Conservation (phyloP, 2,329 filamentous ascomycete species). For the Fusarium marasasianum region DNA sequence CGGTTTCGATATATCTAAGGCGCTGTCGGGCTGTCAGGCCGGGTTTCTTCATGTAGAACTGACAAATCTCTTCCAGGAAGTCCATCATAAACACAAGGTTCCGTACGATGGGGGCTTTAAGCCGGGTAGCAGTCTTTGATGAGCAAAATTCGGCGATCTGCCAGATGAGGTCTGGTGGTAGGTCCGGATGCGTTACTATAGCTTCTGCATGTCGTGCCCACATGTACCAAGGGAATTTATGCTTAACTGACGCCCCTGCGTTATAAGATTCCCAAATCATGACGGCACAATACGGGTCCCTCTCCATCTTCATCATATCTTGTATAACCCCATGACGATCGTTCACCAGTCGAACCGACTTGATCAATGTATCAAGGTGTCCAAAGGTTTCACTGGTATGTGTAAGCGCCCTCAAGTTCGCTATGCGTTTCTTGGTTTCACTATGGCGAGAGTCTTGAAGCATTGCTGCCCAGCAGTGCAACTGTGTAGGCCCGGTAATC, state of each 20-base stretch:
- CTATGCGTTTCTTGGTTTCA: background rate
- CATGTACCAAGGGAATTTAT: constrained; percentile 46
- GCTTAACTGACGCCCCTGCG: background rate
- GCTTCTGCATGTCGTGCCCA: constrained; percentile 47
- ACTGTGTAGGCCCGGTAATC: background rate
- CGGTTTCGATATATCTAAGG: constrained; percentile 45
- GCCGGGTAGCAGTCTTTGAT: background rate
- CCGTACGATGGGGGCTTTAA: background rate
- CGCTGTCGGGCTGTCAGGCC: constrained; percentile 45
- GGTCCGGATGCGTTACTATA: constrained; percentile 47
- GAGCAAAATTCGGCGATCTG: constrained; percentile 39
- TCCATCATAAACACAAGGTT: constrained; percentile 22
- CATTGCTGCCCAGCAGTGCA: constrained; percentile 11
- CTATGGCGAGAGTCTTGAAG: background rate
- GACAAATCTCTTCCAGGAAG: constrained; percentile 45
- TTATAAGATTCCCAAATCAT: constrained; percentile 24
- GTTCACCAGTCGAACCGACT: background rate
- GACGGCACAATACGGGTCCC: constrained; percentile 3
- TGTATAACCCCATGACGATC: background rate
- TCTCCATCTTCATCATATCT: constrained; percentile 5
- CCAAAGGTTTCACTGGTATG: constrained; percentile 15
- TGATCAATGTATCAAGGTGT: constrained; percentile 11
- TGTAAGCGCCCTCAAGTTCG: background rate
- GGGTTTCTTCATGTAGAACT: constrained; percentile 43
- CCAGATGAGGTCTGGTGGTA: constrained; percentile 42